These are phyloP conservation scores for Russula emetica DNA, from an alignment of 768 basidiomycete species.

Conservation along the genomic window DNA sequence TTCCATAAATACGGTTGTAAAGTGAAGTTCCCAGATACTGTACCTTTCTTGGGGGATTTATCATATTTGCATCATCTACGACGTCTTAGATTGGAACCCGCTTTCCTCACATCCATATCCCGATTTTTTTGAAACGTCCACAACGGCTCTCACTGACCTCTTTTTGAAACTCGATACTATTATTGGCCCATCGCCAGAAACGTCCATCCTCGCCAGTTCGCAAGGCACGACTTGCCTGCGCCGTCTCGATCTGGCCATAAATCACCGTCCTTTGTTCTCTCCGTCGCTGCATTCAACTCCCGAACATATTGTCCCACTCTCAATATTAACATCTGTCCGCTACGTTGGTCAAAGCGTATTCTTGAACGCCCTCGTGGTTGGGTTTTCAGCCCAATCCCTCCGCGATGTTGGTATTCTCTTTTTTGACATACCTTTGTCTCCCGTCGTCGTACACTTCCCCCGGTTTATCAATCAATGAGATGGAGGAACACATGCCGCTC, in stretches of 20 bases:
- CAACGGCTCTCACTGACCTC: no score
- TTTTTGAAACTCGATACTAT: no score
- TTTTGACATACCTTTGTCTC: no score
- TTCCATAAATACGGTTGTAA: accelerated
- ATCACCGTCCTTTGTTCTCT: not conserved
- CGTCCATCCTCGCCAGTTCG: no score
- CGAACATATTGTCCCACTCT: not conserved
- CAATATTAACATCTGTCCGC: not conserved
- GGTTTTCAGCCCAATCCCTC: constrained; percentile 6
- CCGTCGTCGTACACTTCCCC: not conserved
- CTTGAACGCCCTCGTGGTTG: not conserved
- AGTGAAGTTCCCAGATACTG: not conserved
- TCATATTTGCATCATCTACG: no score
- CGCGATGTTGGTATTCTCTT: not conserved
- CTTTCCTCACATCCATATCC: not conserved
- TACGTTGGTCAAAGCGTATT: not conserved
- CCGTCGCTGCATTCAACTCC: no score
- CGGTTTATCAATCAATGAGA: no score
- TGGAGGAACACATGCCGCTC: not conserved
- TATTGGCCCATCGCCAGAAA: no score
- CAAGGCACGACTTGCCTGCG: constrained; percentile 1
- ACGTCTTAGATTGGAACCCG: no score
- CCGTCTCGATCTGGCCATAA: not conserved
- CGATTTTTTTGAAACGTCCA: no score
- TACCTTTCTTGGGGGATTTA: not conserved